Conservation (phyloP, 257 asterid species). For the Forsythia viridissima region DNA sequence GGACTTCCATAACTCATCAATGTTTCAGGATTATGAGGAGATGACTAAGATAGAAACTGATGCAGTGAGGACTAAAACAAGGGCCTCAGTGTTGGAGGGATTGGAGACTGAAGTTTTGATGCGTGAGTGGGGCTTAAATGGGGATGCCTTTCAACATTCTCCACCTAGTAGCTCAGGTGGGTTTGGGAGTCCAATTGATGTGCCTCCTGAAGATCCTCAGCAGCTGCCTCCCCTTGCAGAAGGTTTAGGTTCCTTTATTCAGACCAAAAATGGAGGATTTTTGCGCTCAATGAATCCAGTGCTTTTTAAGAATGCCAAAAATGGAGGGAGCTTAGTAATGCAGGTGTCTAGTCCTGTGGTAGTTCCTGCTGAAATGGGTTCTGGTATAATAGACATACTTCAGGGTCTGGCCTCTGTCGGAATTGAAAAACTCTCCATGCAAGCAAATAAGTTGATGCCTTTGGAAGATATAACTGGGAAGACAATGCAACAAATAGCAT, state of each 20-base stretch:
- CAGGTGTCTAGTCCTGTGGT: conserved; percentile 94
- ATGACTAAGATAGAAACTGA: conserved; percentile 42
- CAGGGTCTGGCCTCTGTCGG: conserved; percentile 86
- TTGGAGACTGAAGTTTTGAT: conserved; percentile 87
- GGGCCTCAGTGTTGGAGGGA: conserved; percentile 66
- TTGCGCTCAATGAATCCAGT: conserved; percentile 86
- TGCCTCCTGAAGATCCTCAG: conserved; percentile 53
- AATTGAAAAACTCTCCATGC: conserved; percentile 88
- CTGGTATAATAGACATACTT: conserved; percentile 78
- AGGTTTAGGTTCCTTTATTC: conserved; percentile 78
- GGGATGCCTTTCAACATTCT: conserved; percentile 64
- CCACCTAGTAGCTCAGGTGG: conserved; percentile 54
- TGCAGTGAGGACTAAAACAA: conserved; percentile 41
- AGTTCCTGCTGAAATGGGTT: conserved; percentile 96
- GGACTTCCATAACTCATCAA: conserved; percentile 33
- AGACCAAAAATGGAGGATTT: conserved; percentile 78
- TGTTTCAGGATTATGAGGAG: conserved; percentile 30
- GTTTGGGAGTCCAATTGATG: conserved; percentile 64
- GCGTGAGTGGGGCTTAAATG: conserved; percentile 79
- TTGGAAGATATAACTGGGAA: conserved; percentile 87
- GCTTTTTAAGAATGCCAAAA: conserved; percentile 60
- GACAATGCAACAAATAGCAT: conserved; percentile 77
- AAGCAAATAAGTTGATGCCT: conserved; percentile 87
- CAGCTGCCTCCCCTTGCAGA: conserved; percentile 74
- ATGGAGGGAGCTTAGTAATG: conserved; percentile 79